Base-by-base conservation (phyloP, 1,284 basidiomycete genomes). In the Heterobasidion parviporum region DNA sequence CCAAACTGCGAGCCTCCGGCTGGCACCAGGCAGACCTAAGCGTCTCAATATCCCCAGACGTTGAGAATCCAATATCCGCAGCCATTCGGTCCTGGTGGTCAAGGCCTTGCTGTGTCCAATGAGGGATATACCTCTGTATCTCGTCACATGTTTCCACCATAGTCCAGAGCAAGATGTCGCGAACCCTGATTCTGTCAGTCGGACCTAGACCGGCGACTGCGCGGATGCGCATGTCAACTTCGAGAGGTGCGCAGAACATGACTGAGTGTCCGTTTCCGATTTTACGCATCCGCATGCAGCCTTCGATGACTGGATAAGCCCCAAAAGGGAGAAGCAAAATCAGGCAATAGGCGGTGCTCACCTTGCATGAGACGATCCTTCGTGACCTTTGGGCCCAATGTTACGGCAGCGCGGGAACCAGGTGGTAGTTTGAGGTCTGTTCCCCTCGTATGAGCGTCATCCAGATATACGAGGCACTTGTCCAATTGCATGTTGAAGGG, bases 371-470 rank as follows among this genome's bases (percentile, higher is more conserved):
- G 61, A 49, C 75, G 69, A 62, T 83, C 81, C 52, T 83, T 82
- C 0, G 77, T 79, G 2, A 82, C 66, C 47, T 75, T 79, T 0
- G 75, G 75, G 0, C 80, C 81, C 1, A 82, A 62, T 0, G 80
- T 82, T 5, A 82, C 79, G 1, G 72, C 74, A 18, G 81, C 81
- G 6, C 76, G 70, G 48, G 68, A 71, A 18, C 68, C 57, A 1
- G 16, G 48, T 0, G 81, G 80, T 38, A 82, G 65, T 47, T 74
- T 80, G n/a, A 82, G 65, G 61, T 82, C 80, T 0, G 79, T 82
- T 7, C 81, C 81, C 33, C 81, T 66, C 0, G 82, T 82, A 57
- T 82, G 80, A 1, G 76, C 76, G 60, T 83, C 81, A 46, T 82
- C 81, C 0, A 83, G 72, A 57, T 83, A 82, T 2, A 81, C 61